Percentiles rank a stretch among this genome's conserved stretches.
These are phyloP conservation scores for Pseudogymnoascus sp. DNA, from an alignment of 2,329 filamentous ascomycete species.

Conservation along the genomic window DNA sequence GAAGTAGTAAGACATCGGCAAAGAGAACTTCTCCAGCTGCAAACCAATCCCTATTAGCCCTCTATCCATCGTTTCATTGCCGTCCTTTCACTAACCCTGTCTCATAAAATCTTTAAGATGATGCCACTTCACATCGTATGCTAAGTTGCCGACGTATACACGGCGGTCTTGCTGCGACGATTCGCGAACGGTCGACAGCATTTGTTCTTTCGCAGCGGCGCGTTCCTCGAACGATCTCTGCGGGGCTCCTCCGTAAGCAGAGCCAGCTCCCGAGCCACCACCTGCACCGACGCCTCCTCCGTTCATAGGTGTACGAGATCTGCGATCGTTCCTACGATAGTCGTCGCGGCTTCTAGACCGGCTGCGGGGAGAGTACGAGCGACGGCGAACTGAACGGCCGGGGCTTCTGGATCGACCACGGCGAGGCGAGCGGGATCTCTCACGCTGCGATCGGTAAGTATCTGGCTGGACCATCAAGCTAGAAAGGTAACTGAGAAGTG, in stretches of 20 bases:
- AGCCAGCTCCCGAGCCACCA: slow-evolving; percentile 62
- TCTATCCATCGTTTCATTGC: slow-evolving; percentile 25
- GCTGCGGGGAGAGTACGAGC: slow-evolving; percentile 72
- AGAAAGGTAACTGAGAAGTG: slow-evolving; percentile 9
- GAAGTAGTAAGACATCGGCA: slow-evolving; percentile 98
- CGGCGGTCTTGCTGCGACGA: slow-evolving; percentile 97
- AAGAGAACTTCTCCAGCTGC: slow-evolving; percentile 98
- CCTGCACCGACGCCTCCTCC: slow-evolving; percentile 55
- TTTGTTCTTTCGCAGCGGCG: slow-evolving; percentile 76
- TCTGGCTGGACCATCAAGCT: slow-evolving; percentile 25
- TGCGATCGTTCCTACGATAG: slow-evolving; percentile 64
- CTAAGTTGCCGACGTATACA: slow-evolving; percentile 98
- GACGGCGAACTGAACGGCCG: slow-evolving; percentile 58
- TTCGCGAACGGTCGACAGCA: slow-evolving; percentile 92
- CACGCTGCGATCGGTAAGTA: slow-evolving; percentile 52
- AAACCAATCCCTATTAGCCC: slow-evolving; percentile 31
- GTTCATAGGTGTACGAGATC: slow-evolving; percentile 83
- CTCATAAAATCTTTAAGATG: slow-evolving; percentile 99
- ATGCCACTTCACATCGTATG: slow-evolving; percentile 99
- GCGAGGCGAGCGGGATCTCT: slow-evolving; percentile 73
- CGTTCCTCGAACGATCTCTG: slow-evolving; percentile 80
- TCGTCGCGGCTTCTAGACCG: slow-evolving; percentile 73
- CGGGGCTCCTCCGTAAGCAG: slow-evolving; percentile 56
- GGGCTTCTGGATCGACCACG: slow-evolving; percentile 80
- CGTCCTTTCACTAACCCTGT: slow-evolving; percentile 64